Evolutionary conservation across 768 basidiomycete genomes (phyloP).

Genomic region (Suillus paluster): DNA sequence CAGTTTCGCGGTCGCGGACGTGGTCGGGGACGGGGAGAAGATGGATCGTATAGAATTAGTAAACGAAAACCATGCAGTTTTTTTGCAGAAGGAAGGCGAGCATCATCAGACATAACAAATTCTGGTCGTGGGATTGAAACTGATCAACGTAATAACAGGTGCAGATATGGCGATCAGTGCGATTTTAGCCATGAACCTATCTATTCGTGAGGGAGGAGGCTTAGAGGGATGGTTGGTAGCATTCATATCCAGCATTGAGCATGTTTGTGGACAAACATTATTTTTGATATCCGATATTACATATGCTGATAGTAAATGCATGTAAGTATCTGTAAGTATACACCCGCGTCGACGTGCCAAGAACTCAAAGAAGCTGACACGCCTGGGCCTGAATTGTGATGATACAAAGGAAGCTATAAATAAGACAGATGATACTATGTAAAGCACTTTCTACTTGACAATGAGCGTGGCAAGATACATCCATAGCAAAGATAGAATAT

Average conservation of each 20-base stretch:
- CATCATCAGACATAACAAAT: slow-evolving; percentile 56
- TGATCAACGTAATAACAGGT: slow-evolving; percentile 66
- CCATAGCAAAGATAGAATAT: slow-evolving; percentile 35
- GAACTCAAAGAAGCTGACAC: neutral
- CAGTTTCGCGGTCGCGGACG: slow-evolving; percentile 60
- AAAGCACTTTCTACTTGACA: slow-evolving; percentile 5
- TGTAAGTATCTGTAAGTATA: too few species aligned
- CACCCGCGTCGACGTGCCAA: neutral
- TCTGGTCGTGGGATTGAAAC: slow-evolving; percentile 33
- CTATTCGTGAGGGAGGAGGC: slow-evolving; percentile 25
- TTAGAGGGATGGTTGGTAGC: neutral
- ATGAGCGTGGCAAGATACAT: slow-evolving; percentile 25
- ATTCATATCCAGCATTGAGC: slow-evolving; percentile 4
- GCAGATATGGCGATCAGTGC: slow-evolving; percentile 88
- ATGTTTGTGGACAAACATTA: slow-evolving; percentile 5
- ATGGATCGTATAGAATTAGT: slow-evolving; percentile 73
- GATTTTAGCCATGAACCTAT: slow-evolving; percentile 75
- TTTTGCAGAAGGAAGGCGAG: slow-evolving; percentile 92
- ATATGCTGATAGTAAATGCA: neutral
- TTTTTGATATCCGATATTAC: neutral
- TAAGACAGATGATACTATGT: slow-evolving; percentile 37
- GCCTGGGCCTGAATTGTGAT: slow-evolving; percentile 25
- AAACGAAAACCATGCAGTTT: slow-evolving; percentile 91
- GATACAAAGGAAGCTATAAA: slow-evolving; percentile 41
- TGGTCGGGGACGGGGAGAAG: slow-evolving; percentile 58